A percentile compares a stretch with the other conserved stretches of the same genome.
phyloP scores from a whole-genome alignment of 2,329 filamentous ascomycete species.

The Phyllosticta capitalensis region DNA sequence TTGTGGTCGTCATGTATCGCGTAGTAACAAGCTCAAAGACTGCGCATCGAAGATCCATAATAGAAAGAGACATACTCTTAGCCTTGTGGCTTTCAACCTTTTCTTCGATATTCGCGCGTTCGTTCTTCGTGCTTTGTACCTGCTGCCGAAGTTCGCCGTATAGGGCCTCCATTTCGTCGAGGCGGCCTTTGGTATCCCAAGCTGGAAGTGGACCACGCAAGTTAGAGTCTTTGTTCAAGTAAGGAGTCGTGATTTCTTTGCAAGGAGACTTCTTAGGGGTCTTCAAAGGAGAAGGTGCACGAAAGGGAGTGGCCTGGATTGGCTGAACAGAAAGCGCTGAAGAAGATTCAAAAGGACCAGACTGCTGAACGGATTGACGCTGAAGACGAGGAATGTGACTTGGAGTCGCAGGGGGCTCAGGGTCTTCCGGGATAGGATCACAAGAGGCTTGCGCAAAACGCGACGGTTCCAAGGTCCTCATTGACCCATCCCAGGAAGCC shows the following conservation, averaged over 20 bases:
- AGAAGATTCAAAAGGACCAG: constrained; percentile 13
- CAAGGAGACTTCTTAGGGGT: constrained; percentile 5
- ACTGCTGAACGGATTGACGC: constrained; percentile 6
- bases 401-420: constrained; percentile 7
- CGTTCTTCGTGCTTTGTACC: constrained; percentile 58
- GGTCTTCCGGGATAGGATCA: constrained; percentile 8
- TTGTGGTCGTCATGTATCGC: background rate
- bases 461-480: background rate
- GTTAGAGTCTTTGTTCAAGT: constrained; percentile 68
- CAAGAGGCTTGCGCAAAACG: background rate
- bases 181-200: constrained; percentile 69
- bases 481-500: constrained; percentile 4
- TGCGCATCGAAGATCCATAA: constrained; percentile 7
- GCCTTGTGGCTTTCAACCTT: constrained; percentile 64
- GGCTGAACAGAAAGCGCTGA: constrained; percentile 1
- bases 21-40: constrained; percentile 3
- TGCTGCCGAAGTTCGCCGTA: constrained; percentile 63
- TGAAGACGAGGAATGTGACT: constrained; percentile 8
- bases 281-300: background rate
- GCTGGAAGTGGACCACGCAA: constrained; percentile 46
- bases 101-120: constrained; percentile 63
- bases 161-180: constrained; percentile 67
- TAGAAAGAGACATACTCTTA: constrained; percentile 48
- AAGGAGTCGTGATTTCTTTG: constrained; percentile 27
- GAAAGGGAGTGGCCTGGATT: background rate